Conservation (phyloP, 1,284 basidiomycete genomes). For the Paramarasmius palmivorus region DNA sequence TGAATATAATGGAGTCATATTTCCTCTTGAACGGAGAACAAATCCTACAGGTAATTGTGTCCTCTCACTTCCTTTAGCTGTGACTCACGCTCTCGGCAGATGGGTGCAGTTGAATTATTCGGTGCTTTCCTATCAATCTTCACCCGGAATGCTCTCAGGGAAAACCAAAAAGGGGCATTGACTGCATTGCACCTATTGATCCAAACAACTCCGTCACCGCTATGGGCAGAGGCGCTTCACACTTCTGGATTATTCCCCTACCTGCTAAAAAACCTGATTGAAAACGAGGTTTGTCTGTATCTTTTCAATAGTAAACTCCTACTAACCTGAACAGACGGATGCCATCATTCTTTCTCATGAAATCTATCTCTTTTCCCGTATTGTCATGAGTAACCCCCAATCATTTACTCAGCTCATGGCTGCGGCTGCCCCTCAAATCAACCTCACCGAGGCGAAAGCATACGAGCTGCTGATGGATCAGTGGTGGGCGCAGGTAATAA, state of each 20-base stretch:
- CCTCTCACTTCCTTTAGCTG: not conserved
- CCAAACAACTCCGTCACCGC: slow-evolving; percentile 57
- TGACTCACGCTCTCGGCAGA: slow-evolving; percentile 33
- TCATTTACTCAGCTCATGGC: slow-evolving; percentile 69
- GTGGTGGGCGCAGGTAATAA: slow-evolving; percentile 74
- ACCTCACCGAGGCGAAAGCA: slow-evolving; percentile 51
- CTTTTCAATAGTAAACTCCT: slow-evolving; percentile 13
- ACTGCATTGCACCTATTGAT: slow-evolving; percentile 54
- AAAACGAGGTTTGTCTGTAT: slow-evolving; percentile 55
- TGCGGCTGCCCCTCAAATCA: slow-evolving; percentile 50
- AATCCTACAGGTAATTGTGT: slow-evolving; percentile 64
- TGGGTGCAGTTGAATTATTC: slow-evolving; percentile 54
- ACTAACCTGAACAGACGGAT: slow-evolving; percentile 38
- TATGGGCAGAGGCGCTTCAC: slow-evolving; percentile 75
- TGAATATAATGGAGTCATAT: slow-evolving; percentile 79
- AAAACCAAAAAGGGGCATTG: slow-evolving; percentile 62
- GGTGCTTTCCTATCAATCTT: slow-evolving; percentile 51
- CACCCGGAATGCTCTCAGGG: slow-evolving; percentile 43
- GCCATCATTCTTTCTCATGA: slow-evolving; percentile 62
- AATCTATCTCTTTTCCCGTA: slow-evolving; percentile 69
- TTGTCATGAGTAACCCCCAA: slow-evolving; percentile 60
- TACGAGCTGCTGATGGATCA: slow-evolving; percentile 72
- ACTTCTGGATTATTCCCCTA: slow-evolving; percentile 67
- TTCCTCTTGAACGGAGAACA: slow-evolving; percentile 68
- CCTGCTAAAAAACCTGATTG: slow-evolving; percentile 55